phyloP scores from a whole-genome alignment of 345 rosid genomes.

The Toxicodendron radicans region DNA sequence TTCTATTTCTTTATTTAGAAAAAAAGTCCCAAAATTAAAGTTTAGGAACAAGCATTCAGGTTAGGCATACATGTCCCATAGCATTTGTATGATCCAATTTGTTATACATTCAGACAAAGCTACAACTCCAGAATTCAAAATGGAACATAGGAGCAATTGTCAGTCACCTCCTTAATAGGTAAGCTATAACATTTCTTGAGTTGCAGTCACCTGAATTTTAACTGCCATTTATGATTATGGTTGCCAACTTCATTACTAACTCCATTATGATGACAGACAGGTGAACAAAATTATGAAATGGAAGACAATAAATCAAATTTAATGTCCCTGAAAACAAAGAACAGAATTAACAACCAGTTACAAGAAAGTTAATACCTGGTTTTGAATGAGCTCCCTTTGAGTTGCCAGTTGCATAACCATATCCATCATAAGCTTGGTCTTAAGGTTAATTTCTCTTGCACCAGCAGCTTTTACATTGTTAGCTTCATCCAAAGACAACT shows the following conservation, averaged over 20 bases:
- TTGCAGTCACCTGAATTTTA: background rate
- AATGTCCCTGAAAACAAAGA: background rate
- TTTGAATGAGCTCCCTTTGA: constrained; percentile 79
- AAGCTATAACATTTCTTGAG: background rate
- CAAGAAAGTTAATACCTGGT: constrained; percentile 52
- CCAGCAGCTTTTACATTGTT: constrained; percentile 47
- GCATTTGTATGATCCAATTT: background rate
- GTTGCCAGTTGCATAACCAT: constrained; percentile 61
- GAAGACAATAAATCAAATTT: background rate
- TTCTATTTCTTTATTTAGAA: background rate
- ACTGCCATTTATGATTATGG: background rate
- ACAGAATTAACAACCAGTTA: no score
- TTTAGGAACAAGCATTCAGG: background rate
- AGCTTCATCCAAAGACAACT: constrained; percentile 55
- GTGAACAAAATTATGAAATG: background rate
- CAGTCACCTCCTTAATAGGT: background rate
- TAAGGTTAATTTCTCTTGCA: constrained; percentile 60
- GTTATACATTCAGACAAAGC: background rate
- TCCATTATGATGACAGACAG: background rate
- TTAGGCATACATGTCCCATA: background rate
- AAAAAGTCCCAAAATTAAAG: background rate
- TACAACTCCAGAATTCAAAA: background rate
- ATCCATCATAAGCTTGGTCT: constrained; percentile 68
- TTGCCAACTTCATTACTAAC: background rate
- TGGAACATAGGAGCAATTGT: background rate